Evolutionary conservation across 495 filamentous ascomycete genomes (phyloP).

Genomic region (Trichoderma reesei): DNA sequence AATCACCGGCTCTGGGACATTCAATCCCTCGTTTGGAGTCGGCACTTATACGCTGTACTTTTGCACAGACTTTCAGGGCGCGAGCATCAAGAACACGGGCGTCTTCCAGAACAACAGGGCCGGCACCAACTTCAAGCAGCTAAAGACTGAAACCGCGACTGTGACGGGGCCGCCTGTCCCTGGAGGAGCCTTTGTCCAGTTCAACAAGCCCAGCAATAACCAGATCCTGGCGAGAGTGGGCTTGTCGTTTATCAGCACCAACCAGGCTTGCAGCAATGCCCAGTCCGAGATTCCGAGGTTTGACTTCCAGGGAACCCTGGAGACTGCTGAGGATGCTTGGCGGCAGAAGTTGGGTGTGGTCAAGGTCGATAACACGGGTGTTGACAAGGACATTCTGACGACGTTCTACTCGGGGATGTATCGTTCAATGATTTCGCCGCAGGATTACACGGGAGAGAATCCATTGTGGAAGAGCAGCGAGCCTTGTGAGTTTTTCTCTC

Average conservation of each 20-base stretch:
- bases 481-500: constrained; percentile 32
- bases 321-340: constrained; percentile 46
- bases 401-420: constrained; percentile 59
- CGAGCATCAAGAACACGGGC: constrained; percentile 46
- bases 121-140: constrained; percentile 33
- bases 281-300: constrained; percentile 47
- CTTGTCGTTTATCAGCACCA: constrained; percentile 51
- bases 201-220: constrained; percentile 36
- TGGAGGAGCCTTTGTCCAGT: constrained; percentile 51
- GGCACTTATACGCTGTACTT: constrained; percentile 50
- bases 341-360: constrained; percentile 47
- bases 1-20: constrained; percentile 52
- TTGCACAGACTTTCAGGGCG: constrained; percentile 58
- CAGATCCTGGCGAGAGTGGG: constrained; percentile 49
- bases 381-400: constrained; percentile 38
- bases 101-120: constrained; percentile 48
- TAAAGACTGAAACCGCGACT: constrained; percentile 42
- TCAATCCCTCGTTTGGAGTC: constrained; percentile 56
- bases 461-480: constrained; percentile 57
- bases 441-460: constrained; percentile 67
- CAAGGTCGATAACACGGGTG: constrained; percentile 40
- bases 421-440: constrained; percentile 54
- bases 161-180: constrained; percentile 51
- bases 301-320: constrained; percentile 46
- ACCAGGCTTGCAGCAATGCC: constrained; percentile 52